Base-by-base conservation (phyloP, 129 eudicot species). In the Erigeron canadensis region DNA sequence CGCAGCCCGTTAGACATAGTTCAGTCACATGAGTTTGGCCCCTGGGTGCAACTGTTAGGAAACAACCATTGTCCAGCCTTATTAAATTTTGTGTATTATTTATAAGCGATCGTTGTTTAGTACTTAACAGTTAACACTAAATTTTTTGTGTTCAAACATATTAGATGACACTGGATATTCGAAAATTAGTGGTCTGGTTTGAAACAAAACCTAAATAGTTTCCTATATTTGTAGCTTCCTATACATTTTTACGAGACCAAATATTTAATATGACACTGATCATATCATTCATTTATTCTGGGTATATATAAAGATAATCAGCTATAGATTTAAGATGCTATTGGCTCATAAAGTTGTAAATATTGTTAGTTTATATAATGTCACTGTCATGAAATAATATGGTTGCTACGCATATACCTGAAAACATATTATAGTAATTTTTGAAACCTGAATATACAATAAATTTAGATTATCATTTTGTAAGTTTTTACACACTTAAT, bases 1-100 rank as follows among this genome's bases (percentile, higher is more conserved):
- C 28, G 63, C 64, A 6, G 62, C 43, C 78, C 28, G 38, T 74
- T 77, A 70, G 67, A 19, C 28, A 13, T 77, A 63, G 72, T 71
- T 76, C 34, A 42, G 59, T 69, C 62, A 70, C 28, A 60, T 76
- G 75, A 47, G 38, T 69, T 77, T 46, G 70, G 65, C 7, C 12
- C 39, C 12, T 5, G 50, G 58, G 42, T 28, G 75, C 57, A 40
- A 42, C 75, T 42, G 75, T 4, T 19, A 69, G 71, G 76, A 70
- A 23, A 77, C 65, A 45, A 72, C 48, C 42, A 16, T 77, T 63
- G 22, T 42, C 42, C n/a, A 41, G 47, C 10, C 40, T 54, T 70
- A 9, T 17, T n/a, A 39, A 63, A 28, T 53, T n/a, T 63, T 50
- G 77, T 72, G 72, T 71, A 9, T 42, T 73, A 19, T 51, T 6